A percentile compares a stretch with the other conserved stretches of the same genome.
These are phyloP conservation scores for Globisporangium spiculum DNA, from an alignment of 352 stramenopile genomes.

Conservation along the genomic window DNA sequence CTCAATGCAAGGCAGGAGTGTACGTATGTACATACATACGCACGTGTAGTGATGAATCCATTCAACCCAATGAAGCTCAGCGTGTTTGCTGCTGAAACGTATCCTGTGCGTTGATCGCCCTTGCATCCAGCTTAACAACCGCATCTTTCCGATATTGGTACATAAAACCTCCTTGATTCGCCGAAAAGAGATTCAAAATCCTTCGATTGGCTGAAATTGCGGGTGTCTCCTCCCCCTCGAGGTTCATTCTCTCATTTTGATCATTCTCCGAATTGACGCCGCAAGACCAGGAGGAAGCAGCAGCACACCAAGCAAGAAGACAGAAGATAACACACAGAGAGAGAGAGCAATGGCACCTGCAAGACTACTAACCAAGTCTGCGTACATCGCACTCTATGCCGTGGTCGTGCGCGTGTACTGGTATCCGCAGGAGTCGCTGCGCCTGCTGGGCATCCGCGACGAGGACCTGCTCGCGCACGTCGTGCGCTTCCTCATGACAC, in stretches of 20 bases:
- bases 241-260: neutral
- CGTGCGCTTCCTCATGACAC: constrained; percentile 54
- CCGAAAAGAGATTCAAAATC: neutral
- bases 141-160: constrained; percentile 8
- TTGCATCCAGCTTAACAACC: neutral
- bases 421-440: constrained; percentile 40
- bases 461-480: constrained; percentile 46
- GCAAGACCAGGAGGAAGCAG: neutral
- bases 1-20: neutral
- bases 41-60: neutral
- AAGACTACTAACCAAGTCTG: constrained; percentile 23
- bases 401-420: constrained; percentile 45
- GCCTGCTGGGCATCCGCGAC: constrained; percentile 29
- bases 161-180: constrained; percentile 1
- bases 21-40: neutral
- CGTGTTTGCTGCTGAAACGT: neutral
- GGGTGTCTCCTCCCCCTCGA: neutral
- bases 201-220: constrained; percentile 10
- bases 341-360: constrained; percentile 1
- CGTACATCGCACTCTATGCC: constrained; percentile 45
- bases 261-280: constrained; percentile 9
- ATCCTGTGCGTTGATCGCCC: neutral
- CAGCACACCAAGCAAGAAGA: neutral
- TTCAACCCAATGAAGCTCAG: neutral
- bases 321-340: neutral